Conservation (phyloP, 345 rosid species). For the Mallotus nudiflorus region DNA sequence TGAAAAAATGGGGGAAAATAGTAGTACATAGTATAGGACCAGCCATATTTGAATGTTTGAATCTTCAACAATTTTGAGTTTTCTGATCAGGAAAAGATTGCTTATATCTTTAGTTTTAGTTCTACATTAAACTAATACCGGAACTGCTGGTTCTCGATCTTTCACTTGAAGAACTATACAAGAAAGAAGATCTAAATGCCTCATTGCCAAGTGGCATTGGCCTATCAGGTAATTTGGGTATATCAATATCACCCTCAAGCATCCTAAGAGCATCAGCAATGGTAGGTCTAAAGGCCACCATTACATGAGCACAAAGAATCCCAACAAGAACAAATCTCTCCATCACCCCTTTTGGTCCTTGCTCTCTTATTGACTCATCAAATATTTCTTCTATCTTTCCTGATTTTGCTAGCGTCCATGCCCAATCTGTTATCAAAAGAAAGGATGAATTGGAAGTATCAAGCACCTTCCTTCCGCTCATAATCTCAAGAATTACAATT, state of each 20-base stretch:
- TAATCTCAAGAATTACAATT: constrained; percentile 51
- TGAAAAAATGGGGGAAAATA: no score
- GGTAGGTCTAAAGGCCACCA: constrained; percentile 60
- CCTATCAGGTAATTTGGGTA: constrained; percentile 59
- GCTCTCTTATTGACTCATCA: constrained; percentile 43
- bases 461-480: constrained; percentile 56
- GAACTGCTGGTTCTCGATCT: constrained; percentile 23
- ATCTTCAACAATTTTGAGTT: no score
- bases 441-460: constrained; percentile 43
- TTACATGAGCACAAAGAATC: constrained; percentile 61
- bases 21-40: no score
- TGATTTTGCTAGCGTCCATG: constrained; percentile 44
- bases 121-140: constrained; percentile 6
- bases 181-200: constrained; percentile 34
- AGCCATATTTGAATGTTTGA: background rate
- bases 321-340: constrained; percentile 67
- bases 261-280: constrained; percentile 54
- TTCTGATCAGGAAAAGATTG: no score
- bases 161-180: constrained; percentile 10
- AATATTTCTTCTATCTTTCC: constrained; percentile 39
- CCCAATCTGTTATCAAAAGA: constrained; percentile 59
- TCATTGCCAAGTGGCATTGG: constrained; percentile 60
- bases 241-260: constrained; percentile 62
- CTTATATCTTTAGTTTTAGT: background rate
- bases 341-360: constrained; percentile 54